phyloP scores from a whole-genome alignment of 305 asterid species.

The Withania somnifera region DNA sequence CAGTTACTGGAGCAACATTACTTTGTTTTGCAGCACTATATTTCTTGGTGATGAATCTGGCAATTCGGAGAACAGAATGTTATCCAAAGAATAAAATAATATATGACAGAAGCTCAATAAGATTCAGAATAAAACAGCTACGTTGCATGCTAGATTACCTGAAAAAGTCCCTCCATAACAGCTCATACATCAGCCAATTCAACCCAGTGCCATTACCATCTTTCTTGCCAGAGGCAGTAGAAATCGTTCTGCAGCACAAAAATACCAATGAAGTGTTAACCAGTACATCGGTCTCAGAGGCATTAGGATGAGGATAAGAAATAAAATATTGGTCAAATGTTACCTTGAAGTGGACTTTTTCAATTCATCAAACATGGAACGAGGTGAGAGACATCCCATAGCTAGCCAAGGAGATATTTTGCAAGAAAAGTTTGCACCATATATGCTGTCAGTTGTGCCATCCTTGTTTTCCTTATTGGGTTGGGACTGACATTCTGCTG shows the following conservation, averaged over 20 bases:
- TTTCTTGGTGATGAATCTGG: constrained; percentile 91
- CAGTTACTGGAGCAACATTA: constrained; percentile 57
- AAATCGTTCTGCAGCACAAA: constrained; percentile 40
- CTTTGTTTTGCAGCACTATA: constrained; percentile 61
- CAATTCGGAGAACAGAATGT: neutral
- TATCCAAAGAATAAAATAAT: neutral
- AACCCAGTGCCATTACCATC: constrained; percentile 48
- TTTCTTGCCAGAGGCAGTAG: constrained; percentile 50
- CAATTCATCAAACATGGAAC: constrained; percentile 90
- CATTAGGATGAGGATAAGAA: neutral
- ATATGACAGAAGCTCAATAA: neutral
- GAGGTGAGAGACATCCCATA: constrained; percentile 98
- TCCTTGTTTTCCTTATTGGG: constrained; percentile 44
- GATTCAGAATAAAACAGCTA: neutral
- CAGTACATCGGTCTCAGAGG: neutral
- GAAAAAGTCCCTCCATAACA: constrained; percentile 98
- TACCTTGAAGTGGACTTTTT: constrained; percentile 75
- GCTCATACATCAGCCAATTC: constrained; percentile 95
- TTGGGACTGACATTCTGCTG: constrained; percentile 66
- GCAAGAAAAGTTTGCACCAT: constrained; percentile 96
- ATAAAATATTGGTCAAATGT: neutral
- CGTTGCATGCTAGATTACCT: constrained; percentile 34
- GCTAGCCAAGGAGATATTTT: constrained; percentile 98
- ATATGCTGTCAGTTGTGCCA: constrained; percentile 59
- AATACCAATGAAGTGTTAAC: neutral